Percentiles rank a stretch among this genome's conserved stretches.
These are phyloP conservation scores for Fusarium anthophilum DNA, from an alignment of 2,329 filamentous ascomycete species.

Conservation along the genomic window DNA sequence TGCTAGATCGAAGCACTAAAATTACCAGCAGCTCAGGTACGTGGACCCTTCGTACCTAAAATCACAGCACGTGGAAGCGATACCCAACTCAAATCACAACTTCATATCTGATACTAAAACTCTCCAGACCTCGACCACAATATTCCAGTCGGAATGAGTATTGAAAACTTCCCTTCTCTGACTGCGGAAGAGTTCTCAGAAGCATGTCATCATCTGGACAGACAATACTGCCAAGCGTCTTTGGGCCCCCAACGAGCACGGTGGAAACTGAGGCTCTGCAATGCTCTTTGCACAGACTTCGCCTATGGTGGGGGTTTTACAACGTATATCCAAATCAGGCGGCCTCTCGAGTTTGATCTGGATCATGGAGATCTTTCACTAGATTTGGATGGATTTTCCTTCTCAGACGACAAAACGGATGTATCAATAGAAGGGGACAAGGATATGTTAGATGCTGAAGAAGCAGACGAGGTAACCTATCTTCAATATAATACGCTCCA, in stretches of 20 bases:
- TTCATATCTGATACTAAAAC: neutral
- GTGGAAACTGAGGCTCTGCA: slow-evolving; percentile 65
- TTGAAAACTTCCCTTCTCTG: slow-evolving; percentile 69
- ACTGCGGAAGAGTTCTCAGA: slow-evolving; percentile 69
- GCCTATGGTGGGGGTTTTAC: slow-evolving; percentile 54
- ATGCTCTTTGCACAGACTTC: slow-evolving; percentile 59
- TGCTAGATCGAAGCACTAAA: neutral
- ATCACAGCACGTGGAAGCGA: slow-evolving; percentile 10
- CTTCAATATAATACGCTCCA: slow-evolving; percentile 5
- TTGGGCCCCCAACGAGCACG: slow-evolving; percentile 63
- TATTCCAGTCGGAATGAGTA: slow-evolving; percentile 48
- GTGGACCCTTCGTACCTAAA: slow-evolving; percentile 14
- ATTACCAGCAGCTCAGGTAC: neutral
- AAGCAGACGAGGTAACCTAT: slow-evolving; percentile 59
- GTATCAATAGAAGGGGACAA: slow-evolving; percentile 49
- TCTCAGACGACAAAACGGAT: slow-evolving; percentile 45
- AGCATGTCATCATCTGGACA: slow-evolving; percentile 70
- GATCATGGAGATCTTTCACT: slow-evolving; percentile 58
- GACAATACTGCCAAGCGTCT: slow-evolving; percentile 65
- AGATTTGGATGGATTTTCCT: slow-evolving; percentile 57
- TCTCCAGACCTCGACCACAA: neutral
- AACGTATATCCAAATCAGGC: slow-evolving; percentile 67
- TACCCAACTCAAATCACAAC: slow-evolving; percentile 17
- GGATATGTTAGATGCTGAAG: slow-evolving; percentile 61
- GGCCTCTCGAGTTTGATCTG: slow-evolving; percentile 57